Conservation (phyloP, 202 grass and related monocot species). For the Miscanthus sacchariflorus region DNA sequence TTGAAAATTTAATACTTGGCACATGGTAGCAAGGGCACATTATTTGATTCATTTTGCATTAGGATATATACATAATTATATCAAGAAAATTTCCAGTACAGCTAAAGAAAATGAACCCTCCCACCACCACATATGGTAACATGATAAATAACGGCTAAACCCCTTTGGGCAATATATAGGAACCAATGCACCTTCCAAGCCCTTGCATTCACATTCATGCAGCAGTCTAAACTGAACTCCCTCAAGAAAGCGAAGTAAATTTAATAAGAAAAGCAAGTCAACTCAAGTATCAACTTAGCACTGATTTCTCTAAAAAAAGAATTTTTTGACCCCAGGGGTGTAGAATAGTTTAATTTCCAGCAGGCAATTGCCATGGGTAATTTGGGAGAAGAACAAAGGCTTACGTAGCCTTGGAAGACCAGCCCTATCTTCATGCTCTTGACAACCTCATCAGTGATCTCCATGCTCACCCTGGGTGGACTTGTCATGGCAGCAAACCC, state of each 20-base stretch:
- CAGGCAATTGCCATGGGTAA: neutral
- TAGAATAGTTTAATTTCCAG: neutral
- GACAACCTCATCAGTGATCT: constrained; percentile 79
- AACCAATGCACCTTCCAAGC: constrained; percentile 31
- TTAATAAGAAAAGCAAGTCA: neutral
- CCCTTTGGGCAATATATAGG: neutral
- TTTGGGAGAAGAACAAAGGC: neutral
- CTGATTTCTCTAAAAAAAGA: neutral
- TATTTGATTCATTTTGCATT: neutral
- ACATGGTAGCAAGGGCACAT: neutral
- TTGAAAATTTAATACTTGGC: neutral
- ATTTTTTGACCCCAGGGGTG: neutral
- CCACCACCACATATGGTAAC: constrained; percentile 2
- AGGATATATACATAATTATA: neutral
- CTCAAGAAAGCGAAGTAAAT: neutral
- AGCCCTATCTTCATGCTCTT: constrained; percentile 92
- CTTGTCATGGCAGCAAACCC: neutral
- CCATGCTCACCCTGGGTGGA: constrained; percentile 60
- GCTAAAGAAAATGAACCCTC: constrained; percentile 9
- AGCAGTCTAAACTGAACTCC: constrained; percentile 14
- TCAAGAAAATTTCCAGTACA: constrained; percentile 9
- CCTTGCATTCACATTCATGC: neutral
- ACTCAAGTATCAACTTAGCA: neutral
- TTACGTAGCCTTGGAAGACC: constrained; percentile 89
- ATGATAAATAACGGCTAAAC: neutral